These are phyloP conservation scores for Hippophae rhamnoides DNA, from an alignment of 306 rosid genomes.

Conservation along the genomic window DNA sequence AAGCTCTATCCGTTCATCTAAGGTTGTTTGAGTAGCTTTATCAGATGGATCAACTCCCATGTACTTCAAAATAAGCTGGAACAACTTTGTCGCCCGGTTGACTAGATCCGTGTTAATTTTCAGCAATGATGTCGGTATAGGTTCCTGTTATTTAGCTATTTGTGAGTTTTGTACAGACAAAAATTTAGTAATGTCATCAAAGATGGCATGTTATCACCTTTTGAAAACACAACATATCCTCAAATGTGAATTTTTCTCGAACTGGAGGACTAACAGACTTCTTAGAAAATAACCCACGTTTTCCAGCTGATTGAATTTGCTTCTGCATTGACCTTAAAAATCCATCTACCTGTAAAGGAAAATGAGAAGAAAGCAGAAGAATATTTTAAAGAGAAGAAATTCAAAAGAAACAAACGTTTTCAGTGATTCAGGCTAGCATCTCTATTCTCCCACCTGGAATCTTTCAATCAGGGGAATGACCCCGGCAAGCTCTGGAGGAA, in stretches of 20 bases:
- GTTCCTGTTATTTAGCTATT: constrained; percentile 44
- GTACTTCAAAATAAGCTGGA: constrained; percentile 83
- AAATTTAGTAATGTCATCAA: background rate
- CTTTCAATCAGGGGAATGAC: constrained; percentile 77
- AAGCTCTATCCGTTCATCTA: constrained; percentile 76
- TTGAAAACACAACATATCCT: constrained; percentile 92
- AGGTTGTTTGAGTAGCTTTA: constrained; percentile 44
- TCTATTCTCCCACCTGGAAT: constrained; percentile 54
- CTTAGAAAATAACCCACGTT: constrained; percentile 81
- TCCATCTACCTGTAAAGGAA: constrained; percentile 61
- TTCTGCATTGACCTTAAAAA: constrained; percentile 83
- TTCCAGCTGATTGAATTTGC: constrained; percentile 90
- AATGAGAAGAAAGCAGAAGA: constrained; percentile 5
- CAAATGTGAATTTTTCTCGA: constrained; percentile 70
- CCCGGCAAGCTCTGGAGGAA: constrained; percentile 80
- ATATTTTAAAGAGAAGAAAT: background rate
- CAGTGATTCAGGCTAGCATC: background rate
- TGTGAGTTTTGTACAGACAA: background rate
- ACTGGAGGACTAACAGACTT: constrained; percentile 65
- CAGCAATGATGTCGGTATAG: constrained; percentile 80
- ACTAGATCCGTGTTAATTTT: constrained; percentile 70
- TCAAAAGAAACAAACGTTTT: background rate
- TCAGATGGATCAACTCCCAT: constrained; percentile 84
- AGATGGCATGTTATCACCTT: constrained; percentile 40
- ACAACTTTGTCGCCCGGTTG: constrained; percentile 75